Evolutionary conservation across 2,329 filamentous ascomycete genomes (phyloP), one percentile per base, ranked within the genome.

Genomic region (Leptosphaerulina australis): DNA sequence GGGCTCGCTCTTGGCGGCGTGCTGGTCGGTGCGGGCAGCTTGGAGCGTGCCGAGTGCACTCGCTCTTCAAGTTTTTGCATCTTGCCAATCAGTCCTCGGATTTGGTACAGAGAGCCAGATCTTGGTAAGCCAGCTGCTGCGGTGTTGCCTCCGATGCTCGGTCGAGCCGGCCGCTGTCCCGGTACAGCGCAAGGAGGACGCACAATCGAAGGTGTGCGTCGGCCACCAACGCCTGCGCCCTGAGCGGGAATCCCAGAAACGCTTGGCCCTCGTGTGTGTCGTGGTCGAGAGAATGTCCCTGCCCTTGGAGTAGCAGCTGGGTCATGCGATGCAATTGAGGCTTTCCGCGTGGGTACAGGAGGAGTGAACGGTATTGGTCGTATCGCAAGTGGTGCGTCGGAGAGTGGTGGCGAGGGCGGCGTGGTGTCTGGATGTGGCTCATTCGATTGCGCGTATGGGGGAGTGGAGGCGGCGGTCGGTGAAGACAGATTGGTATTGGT

Each of bases 1-100:
- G 92, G 91, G n/a, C 91, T 96, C 4, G 83, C 82, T 37, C 87
- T 85, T 14, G 92, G 91, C 4, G 92, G 91, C 0, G 88, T 94
- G 45, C 79, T 81, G 6, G 84, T 81, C 2, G 92, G 90, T 1
- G 88, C 90, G 2, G 94, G 94, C 15, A 99, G 83, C 74, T 94
- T 96, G 29, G 93, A 97, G 61, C 91, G 86, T 14, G 88, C 94
- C 18, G 88, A 91, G 54, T 97, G 91, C 8, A 99, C 93, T 34
- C 94, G 85, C 56, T 94, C 90, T 72, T 97, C 94, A 54, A 99
- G 86, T 60, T 91, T 90, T 74, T 97, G 91, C 91, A 97, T 97
- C 76, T 97, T 94, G 21, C 91, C 92, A 50, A 95, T 96, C 58
- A 99, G 85, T 22, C 88, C 88, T 58, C 93, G 90, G 66, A 99